phyloP scores from a whole-genome alignment of 2,329 filamentous ascomycete genomes.

The Epichloe amarillans region DNA sequence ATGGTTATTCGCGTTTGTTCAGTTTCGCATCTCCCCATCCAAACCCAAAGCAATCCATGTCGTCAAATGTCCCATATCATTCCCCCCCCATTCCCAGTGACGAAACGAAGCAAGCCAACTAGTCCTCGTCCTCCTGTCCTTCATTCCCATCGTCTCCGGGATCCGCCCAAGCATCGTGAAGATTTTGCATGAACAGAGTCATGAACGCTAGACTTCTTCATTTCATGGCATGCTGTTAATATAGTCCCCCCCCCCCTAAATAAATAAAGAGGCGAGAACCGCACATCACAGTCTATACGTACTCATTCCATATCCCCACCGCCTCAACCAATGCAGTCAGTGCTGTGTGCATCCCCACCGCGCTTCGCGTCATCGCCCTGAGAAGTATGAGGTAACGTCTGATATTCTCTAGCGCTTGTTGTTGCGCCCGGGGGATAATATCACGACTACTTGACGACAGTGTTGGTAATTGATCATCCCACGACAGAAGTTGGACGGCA shows the following conservation, averaged over 20 bases:
- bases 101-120: not conserved
- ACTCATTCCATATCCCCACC: too few relatives aligned
- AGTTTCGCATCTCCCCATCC: not conserved
- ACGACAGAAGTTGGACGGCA: too few relatives aligned
- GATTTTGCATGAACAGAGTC: not conserved
- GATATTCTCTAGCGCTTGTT: too few relatives aligned
- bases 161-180: not conserved
- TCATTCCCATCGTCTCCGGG: not conserved
- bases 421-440: too few relatives aligned
- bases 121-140: not conserved
- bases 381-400: too few relatives aligned
- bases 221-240: not conserved
- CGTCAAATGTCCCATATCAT: not conserved
- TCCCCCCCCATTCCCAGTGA: not conserved
- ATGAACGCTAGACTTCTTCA: not conserved
- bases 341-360: rapidly evolving
- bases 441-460: too few relatives aligned
- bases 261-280: too few relatives aligned
- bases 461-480: too few relatives aligned
- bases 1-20: not conserved
- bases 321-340: rapidly evolving
- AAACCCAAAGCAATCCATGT: not conserved
- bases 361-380: too few relatives aligned
- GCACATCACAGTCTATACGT: too few relatives aligned
- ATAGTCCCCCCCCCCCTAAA: too few relatives aligned